Conservation (phyloP, 129 eudicot species). For the Logfia minima region DNA sequence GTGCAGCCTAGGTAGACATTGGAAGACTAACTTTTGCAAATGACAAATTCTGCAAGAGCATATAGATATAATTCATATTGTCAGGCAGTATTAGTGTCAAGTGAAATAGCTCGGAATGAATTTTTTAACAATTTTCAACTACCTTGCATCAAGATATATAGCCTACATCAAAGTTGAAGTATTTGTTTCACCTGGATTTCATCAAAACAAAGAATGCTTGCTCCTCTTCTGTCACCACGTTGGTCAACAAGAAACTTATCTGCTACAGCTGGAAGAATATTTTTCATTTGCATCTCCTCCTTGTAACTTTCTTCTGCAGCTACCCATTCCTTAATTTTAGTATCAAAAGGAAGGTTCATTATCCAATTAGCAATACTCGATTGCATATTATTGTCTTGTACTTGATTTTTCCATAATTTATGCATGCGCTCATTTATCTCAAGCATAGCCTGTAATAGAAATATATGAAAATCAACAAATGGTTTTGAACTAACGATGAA, state of each 20-base stretch:
- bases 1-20: no score
- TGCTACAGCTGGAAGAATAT: constrained; percentile 97
- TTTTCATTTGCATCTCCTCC: constrained; percentile 74
- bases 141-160: no score
- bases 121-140: no score
- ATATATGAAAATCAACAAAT: not conserved
- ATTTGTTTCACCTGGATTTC: constrained; percentile 72
- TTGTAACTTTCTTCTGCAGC: constrained; percentile 88
- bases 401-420: constrained; percentile 78
- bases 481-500: not conserved
- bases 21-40: no score
- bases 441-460: constrained; percentile 81
- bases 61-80: no score
- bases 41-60: no score
- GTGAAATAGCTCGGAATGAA: no score
- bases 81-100: no score
- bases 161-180: not conserved
- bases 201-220: constrained; percentile 89
- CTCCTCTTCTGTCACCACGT: constrained; percentile 56
- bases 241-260: constrained; percentile 79
- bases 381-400: constrained; percentile 62
- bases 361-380: constrained; percentile 86
- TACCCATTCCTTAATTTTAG: constrained; percentile 87
- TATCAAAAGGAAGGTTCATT: constrained; percentile 80
- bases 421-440: constrained; percentile 92